A percentile compares a stretch with the other conserved stretches of the same genome.
These are phyloP conservation scores for Saturnispora mendoncae DNA, from an alignment of 805 yeast genomes.

Conservation along the genomic window DNA sequence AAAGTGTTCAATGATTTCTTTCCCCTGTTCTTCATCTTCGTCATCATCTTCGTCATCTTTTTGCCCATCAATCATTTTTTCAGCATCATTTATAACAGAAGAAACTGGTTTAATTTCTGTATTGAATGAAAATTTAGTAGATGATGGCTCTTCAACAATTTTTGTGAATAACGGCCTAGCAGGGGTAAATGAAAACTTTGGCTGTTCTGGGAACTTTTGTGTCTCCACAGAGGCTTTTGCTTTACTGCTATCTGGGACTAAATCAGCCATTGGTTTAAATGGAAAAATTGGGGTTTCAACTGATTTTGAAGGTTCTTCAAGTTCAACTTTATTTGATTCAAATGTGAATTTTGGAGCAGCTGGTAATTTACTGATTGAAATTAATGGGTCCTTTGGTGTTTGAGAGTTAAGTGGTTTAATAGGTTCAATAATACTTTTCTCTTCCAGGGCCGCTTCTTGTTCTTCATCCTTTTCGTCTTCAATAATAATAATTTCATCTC, in stretches of 20 bases:
- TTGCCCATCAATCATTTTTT: not conserved
- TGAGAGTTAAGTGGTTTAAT: not conserved
- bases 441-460: not conserved
- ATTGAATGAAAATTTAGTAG: not conserved
- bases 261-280: not conserved
- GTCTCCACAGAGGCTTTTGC: not conserved
- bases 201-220: not conserved
- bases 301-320: not conserved
- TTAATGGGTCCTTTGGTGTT: not conserved
- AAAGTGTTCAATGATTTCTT: constrained; percentile 6
- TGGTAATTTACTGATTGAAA: not conserved
- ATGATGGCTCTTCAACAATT: not conserved
- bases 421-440: constrained; percentile 1
- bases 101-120: not conserved
- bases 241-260: not conserved
- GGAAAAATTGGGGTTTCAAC: not conserved
- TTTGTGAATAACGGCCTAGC: not conserved
- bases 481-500: constrained; percentile 2
- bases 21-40: not conserved
- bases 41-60: not conserved
- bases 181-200: constrained; percentile 1
- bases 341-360: not conserved
- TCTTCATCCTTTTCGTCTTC: constrained; percentile 2
- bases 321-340: not conserved
- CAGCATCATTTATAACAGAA: not conserved